phyloP scores from a whole-genome alignment of 2,329 filamentous ascomycete species.

The Penicillium hesseltinei region DNA sequence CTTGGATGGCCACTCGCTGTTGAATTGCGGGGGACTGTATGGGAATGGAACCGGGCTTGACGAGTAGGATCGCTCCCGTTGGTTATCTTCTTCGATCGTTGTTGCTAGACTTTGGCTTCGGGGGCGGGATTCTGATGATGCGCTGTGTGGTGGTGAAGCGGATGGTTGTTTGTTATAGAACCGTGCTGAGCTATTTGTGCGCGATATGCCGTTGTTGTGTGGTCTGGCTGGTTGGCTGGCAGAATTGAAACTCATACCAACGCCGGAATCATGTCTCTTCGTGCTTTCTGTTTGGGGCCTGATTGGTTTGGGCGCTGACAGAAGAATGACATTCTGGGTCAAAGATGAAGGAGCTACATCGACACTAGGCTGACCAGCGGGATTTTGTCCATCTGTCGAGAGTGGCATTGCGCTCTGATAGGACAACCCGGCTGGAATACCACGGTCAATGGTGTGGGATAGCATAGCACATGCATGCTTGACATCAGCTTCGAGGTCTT shows the following conservation, averaged over 20 bases:
- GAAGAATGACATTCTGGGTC: constrained; percentile 6
- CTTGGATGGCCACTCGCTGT: constrained; percentile 4
- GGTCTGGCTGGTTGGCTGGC: background rate
- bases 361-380: background rate
- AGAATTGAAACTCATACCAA: constrained; percentile 6
- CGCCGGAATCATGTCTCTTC: constrained; percentile 15
- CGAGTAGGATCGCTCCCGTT: constrained; percentile 9
- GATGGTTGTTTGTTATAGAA: constrained; percentile 19
- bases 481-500: constrained; percentile 36
- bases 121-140: background rate
- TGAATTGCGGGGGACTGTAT: constrained; percentile 19
- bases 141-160: constrained; percentile 6
- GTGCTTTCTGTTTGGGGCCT: constrained; percentile 3
- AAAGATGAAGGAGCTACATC: constrained; percentile 1
- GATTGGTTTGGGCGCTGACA: constrained; percentile 5
- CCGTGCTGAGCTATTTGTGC: constrained; percentile 4
- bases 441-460: constrained; percentile 32
- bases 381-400: background rate
- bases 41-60: constrained; percentile 16
- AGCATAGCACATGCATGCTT: constrained; percentile 37
- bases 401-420: background rate
- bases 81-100: constrained; percentile 1
- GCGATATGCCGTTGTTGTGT: constrained; percentile 1
- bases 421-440: constrained; percentile 17
- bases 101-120: constrained; percentile 13